Percentiles rank a stretch among this genome's conserved stretches.
Evolutionary conservation across 371 early-diverging fungal species (phyloP).

Genomic region (Mortierella sp.): DNA sequence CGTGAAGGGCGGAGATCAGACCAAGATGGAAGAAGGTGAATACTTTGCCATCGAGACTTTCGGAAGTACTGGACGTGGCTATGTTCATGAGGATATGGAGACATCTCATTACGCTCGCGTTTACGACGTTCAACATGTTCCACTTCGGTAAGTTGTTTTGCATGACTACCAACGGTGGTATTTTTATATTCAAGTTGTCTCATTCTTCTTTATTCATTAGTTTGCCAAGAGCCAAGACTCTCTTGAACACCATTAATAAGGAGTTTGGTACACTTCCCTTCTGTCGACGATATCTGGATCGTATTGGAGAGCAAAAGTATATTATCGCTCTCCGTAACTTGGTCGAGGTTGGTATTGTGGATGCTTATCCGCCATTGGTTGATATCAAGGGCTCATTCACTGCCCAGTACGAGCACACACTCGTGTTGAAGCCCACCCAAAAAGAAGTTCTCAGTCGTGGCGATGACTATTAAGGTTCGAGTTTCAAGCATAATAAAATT

Average conservation of each 20-base stretch:
- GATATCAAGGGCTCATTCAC: conserved; percentile 95
- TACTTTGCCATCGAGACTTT: conserved; percentile 99
- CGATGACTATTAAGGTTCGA: conserved; percentile 64
- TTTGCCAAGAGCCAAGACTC: conserved; percentile 85
- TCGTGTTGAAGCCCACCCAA: conserved; percentile 89
- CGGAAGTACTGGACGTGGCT: conserved; percentile 98
- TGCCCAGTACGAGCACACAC: conserved; percentile 99
- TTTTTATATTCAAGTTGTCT: neutral
- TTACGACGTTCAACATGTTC: conserved; percentile 72
- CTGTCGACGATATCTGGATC: conserved; percentile 97
- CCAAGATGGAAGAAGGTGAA: conserved; percentile 98
- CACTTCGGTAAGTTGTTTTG: conserved; percentile 67
- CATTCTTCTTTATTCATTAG: conserved; percentile 49
- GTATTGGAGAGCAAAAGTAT: conserved; percentile 90
- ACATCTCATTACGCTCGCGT: conserved; percentile 95
- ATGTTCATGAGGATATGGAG: conserved; percentile 93
- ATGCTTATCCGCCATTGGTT: conserved; percentile 94
- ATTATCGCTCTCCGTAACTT: conserved; percentile 88
- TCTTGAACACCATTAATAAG: conserved; percentile 91
- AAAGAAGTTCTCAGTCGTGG: conserved; percentile 86
- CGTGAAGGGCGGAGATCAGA: conserved; percentile 89
- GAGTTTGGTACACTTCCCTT: conserved; percentile 98
- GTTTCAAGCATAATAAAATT: no score
- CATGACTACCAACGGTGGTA: neutral
- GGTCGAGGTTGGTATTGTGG: conserved; percentile 89